Percentiles rank a stretch among this genome's conserved stretches.
phyloP scores from a whole-genome alignment of 2,329 filamentous ascomycete species.

The Aaosphaeria pasadenensis region DNA sequence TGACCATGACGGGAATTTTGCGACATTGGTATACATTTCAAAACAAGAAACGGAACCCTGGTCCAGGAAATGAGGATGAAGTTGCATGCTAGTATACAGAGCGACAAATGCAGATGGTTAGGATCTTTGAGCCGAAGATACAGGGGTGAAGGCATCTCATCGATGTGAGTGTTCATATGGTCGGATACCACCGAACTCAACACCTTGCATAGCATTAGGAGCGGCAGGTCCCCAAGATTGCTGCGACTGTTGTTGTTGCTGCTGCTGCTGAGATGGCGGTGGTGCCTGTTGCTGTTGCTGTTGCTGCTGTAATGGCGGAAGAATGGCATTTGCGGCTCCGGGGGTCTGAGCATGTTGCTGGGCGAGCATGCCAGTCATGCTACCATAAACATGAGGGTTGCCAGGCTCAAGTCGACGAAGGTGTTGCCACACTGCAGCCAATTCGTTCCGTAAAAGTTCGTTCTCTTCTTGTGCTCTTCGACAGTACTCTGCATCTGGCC shows the following conservation, averaged over 20 bases:
- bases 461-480: conserved; percentile 47
- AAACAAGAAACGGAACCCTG: neutral
- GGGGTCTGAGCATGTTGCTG: conserved; percentile 35
- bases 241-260: conserved; percentile 27
- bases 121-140: neutral
- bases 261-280: conserved; percentile 5
- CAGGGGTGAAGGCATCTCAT: conserved; percentile 6
- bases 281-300: conserved; percentile 17
- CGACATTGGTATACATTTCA: neutral
- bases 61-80: neutral
- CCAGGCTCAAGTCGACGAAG: conserved; percentile 46
- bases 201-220: conserved; percentile 47
- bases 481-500: conserved; percentile 43
- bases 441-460: conserved; percentile 45
- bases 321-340: conserved; percentile 24
- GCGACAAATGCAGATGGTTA: conserved; percentile 3
- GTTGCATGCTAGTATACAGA: conserved; percentile 16
- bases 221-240: conserved; percentile 28
- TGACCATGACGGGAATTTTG: neutral
- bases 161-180: conserved; percentile 36
- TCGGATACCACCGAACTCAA: conserved; percentile 43
- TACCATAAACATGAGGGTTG: conserved; percentile 47
- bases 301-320: conserved; percentile 39
- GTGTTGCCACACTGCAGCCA: conserved; percentile 45
- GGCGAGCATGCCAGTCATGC: conserved; percentile 43